phyloP scores from a whole-genome alignment of 352 stramenopile genomes.

The Globisporangium paroecandrum region DNA sequence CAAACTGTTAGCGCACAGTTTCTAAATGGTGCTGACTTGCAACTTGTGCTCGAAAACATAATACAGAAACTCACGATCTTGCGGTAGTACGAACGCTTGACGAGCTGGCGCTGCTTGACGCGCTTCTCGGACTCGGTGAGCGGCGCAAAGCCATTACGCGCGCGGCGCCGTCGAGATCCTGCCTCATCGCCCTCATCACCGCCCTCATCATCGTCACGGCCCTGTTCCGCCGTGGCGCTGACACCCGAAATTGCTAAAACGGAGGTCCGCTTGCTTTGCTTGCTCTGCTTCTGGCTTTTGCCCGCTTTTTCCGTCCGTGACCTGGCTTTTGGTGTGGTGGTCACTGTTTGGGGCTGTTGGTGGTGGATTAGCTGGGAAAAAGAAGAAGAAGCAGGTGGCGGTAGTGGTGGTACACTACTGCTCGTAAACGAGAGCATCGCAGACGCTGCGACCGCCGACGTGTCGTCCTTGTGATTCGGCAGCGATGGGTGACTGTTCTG shows the following conservation, averaged over 20 bases:
- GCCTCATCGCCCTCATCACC: not conserved
- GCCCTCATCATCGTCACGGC: too few species aligned
- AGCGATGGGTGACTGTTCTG: not conserved
- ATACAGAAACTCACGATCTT: constrained; percentile 49
- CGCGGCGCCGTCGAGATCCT: constrained; percentile 14
- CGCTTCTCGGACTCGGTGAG: constrained; percentile 57
- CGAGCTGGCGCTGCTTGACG: constrained; percentile 63
- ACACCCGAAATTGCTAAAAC: not conserved
- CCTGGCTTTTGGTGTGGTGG: not conserved
- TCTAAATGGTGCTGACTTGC: not conserved
- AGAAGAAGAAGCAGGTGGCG: not conserved
- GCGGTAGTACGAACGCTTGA: constrained; percentile 72
- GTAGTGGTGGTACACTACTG: too few species aligned
- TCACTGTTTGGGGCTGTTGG: not conserved
- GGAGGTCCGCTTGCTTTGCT: not conserved
- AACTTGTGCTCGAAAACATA: not conserved
- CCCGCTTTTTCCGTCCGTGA: not conserved
- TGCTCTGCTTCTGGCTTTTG: not conserved
- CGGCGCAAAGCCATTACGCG: constrained; percentile 30
- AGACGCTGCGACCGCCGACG: not conserved
- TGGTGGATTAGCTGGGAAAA: not conserved
- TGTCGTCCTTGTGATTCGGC: not conserved
- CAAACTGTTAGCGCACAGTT: not conserved
- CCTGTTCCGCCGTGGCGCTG: not conserved
- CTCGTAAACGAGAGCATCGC: constrained; percentile 7